Percentiles rank a stretch among this genome's conserved stretches.
These are phyloP conservation scores for Glycyrrhiza uralensis DNA, from an alignment of 306 rosid genomes.

Conservation along the genomic window DNA sequence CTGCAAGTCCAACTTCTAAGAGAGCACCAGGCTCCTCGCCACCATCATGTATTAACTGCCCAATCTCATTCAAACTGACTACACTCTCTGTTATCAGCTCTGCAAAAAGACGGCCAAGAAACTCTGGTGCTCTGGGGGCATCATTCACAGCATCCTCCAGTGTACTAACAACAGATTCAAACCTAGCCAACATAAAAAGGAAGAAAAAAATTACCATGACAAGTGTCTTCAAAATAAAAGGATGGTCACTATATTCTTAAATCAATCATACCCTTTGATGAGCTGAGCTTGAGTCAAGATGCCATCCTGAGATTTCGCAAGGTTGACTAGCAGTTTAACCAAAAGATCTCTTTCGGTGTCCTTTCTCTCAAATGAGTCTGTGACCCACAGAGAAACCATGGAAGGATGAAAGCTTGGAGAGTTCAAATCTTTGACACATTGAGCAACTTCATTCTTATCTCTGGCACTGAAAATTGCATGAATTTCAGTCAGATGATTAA, in stretches of 20 bases:
- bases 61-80: slow-evolving; percentile 60
- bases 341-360: slow-evolving; percentile 67
- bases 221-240: not conserved
- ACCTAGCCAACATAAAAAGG: slow-evolving; percentile 39
- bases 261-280: slow-evolving; percentile 60
- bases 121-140: slow-evolving; percentile 86
- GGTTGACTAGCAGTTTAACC: slow-evolving; percentile 69
- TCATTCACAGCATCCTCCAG: slow-evolving; percentile 86
- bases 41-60: slow-evolving; percentile 49
- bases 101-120: slow-evolving; percentile 65
- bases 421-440: slow-evolving; percentile 69
- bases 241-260: not conserved
- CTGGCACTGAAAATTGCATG: slow-evolving; percentile 62
- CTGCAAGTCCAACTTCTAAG: slow-evolving; percentile 64
- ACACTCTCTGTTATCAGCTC: slow-evolving; percentile 48
- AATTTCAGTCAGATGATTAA: not conserved
- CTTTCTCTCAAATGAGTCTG: slow-evolving; percentile 82
- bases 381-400: slow-evolving; percentile 79
- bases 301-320: slow-evolving; percentile 53
- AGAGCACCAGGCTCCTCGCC: slow-evolving; percentile 80
- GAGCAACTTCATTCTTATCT: slow-evolving; percentile 70
- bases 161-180: slow-evolving; percentile 54
- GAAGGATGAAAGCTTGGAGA: slow-evolving; percentile 81
- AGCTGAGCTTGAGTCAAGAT: slow-evolving; percentile 57
- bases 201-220: not conserved